These are phyloP conservation scores for Chaetoceros muelleri DNA, from an alignment of 108 stramenopile species.

Conservation along the genomic window DNA sequence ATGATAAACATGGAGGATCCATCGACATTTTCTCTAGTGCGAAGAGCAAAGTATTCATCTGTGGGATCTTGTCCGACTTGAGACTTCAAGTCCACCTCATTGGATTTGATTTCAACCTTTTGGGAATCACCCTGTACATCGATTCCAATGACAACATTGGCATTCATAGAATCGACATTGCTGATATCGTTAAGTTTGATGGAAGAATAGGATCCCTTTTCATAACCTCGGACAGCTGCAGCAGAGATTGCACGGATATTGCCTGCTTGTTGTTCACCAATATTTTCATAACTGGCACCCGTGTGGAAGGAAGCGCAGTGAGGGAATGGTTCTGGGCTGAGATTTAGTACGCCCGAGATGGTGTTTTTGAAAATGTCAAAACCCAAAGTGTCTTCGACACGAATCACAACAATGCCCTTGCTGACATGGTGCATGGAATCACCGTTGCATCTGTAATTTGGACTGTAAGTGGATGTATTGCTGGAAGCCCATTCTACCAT, in stretches of 20 bases:
- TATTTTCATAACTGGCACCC: not conserved
- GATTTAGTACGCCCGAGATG: constrained; percentile 6
- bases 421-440: constrained; percentile 8
- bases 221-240: constrained; percentile 9
- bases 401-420: constrained; percentile 7
- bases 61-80: not conserved
- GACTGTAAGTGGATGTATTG: not conserved
- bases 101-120: not conserved
- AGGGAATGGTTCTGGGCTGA: constrained; percentile 3
- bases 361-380: constrained; percentile 7
- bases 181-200: constrained; percentile 3
- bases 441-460: constrained; percentile 8
- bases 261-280: not conserved
- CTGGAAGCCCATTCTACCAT: not conserved
- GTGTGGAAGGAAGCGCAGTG: constrained; percentile 1
- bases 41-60: constrained; percentile 8
- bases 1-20: not conserved
- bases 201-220: not conserved
- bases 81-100: constrained; percentile 1
- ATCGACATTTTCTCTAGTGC: constrained; percentile 4
- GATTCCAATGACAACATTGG: constrained; percentile 2
- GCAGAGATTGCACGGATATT: constrained; percentile 6
- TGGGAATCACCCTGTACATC: constrained; percentile 9
- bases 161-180: constrained; percentile 1
- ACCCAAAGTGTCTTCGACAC: constrained; percentile 8